A percentile compares a stretch with the other conserved stretches of the same genome.
These are phyloP conservation scores for Cladophialophora chaetospira DNA, from an alignment of 2,329 filamentous ascomycete genomes.

Conservation along the genomic window DNA sequence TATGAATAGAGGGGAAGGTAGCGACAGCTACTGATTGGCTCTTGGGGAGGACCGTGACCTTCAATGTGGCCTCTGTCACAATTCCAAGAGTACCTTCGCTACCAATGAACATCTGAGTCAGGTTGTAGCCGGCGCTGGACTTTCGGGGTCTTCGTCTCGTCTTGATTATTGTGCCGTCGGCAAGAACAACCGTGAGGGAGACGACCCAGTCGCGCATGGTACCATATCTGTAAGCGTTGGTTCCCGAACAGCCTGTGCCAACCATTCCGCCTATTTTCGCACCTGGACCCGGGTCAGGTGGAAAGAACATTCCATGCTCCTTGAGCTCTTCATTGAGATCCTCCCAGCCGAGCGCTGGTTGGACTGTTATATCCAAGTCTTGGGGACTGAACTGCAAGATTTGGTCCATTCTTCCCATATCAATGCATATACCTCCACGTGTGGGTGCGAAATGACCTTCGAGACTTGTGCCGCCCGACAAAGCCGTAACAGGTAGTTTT, in stretches of 20 bases:
- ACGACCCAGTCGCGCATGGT: slow-evolving; percentile 96
- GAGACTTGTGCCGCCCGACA: slow-evolving; percentile 83
- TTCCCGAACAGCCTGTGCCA: slow-evolving; percentile 63
- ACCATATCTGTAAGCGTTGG: slow-evolving; percentile 88
- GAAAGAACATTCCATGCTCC: slow-evolving; percentile 80
- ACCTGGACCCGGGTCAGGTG: slow-evolving; percentile 85
- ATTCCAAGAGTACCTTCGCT: slow-evolving; percentile 89
- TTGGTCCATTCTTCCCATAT: slow-evolving; percentile 83
- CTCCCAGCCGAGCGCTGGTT: slow-evolving; percentile 86
- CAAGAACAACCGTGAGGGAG: slow-evolving; percentile 81
- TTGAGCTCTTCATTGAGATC: slow-evolving; percentile 74
- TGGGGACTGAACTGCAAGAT: slow-evolving; percentile 75
- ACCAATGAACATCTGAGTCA: slow-evolving; percentile 86
- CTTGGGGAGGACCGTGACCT: slow-evolving; percentile 78
- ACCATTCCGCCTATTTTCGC: slow-evolving; percentile 82
- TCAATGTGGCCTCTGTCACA: slow-evolving; percentile 86
- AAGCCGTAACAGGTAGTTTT: slow-evolving; percentile 81
- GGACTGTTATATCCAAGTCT: slow-evolving; percentile 74
- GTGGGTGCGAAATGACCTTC: slow-evolving; percentile 89
- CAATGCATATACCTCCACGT: slow-evolving; percentile 78
- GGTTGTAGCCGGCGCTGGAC: slow-evolving; percentile 87
- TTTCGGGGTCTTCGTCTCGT: slow-evolving; percentile 86
- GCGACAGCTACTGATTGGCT: slow-evolving; percentile 79
- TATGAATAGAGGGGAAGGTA: slow-evolving; percentile 64
- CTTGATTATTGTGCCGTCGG: slow-evolving; percentile 87